Percentiles rank a stretch among this genome's conserved stretches.
These are phyloP conservation scores for Malassezia brasiliensis DNA, from an alignment of 1,284 basidiomycete genomes.

Conservation along the genomic window DNA sequence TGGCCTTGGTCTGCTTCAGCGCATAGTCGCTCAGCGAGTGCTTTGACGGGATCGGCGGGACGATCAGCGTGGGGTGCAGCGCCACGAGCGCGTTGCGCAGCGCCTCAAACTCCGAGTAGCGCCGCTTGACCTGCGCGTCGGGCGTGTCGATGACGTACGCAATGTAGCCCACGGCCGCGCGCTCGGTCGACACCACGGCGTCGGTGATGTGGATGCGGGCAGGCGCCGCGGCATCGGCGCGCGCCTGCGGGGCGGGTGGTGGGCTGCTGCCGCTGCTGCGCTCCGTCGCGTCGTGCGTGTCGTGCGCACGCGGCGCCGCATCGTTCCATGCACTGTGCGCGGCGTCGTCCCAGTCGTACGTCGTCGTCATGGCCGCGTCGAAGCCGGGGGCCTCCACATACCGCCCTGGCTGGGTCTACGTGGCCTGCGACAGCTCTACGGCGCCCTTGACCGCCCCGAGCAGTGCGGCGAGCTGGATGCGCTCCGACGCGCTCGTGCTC, in stretches of 20 bases:
- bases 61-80: slow-evolving; percentile 89
- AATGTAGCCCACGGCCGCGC: slow-evolving; percentile 2
- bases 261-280: not conserved
- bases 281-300: too few relatives aligned
- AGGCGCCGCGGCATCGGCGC: not conserved
- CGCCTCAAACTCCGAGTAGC: slow-evolving; percentile 96
- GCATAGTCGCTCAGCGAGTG: slow-evolving; percentile 93
- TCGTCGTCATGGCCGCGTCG: not conserved
- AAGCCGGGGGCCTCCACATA: not conserved
- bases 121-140: slow-evolving; percentile 63
- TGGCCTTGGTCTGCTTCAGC: slow-evolving; percentile 89
- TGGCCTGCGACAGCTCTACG: slow-evolving; percentile 56
- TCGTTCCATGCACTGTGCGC: not conserved
- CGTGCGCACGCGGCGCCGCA: not conserved
- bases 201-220: slow-evolving; percentile 7
- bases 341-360: not conserved
- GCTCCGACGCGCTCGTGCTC: slow-evolving; percentile 85
- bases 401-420: too few relatives aligned
- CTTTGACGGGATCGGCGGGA: slow-evolving; percentile 95
- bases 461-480: slow-evolving; percentile 83
- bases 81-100: slow-evolving; percentile 71
- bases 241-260: too few relatives aligned
- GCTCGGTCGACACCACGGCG: slow-evolving; percentile 4
- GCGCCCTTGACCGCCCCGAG: slow-evolving; percentile 88
- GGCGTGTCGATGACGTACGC: slow-evolving; percentile 9